These are phyloP conservation scores for Xylaria sp. DNA, from an alignment of 2,329 filamentous ascomycete species.

Conservation along the genomic window DNA sequence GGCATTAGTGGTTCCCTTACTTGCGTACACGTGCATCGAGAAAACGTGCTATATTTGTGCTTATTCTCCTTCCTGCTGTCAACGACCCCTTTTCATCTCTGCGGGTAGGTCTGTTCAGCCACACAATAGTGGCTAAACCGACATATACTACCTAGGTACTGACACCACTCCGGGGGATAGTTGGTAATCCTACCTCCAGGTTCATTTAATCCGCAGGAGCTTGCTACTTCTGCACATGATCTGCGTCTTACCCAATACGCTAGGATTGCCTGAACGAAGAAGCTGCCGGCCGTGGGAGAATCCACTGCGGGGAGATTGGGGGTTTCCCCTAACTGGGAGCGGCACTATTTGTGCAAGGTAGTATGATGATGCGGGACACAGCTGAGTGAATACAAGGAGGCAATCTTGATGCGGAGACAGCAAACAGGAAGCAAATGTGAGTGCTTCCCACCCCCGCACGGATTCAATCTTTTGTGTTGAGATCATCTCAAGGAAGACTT, in stretches of 20 bases:
- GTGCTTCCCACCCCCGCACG: neutral
- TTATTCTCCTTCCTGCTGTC: too few species aligned
- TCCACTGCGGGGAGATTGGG: neutral
- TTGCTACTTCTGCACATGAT: neutral
- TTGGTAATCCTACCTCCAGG: too few species aligned
- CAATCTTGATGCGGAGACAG: neutral
- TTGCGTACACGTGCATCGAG: too few species aligned
- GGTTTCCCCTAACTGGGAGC: neutral
- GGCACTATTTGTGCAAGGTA: neutral
- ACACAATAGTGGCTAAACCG: too few species aligned
- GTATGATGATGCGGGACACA: neutral
- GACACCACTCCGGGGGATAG: too few species aligned
- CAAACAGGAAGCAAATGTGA: neutral
- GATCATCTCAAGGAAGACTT: neutral
- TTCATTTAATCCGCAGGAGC: neutral
- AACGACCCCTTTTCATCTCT: too few species aligned
- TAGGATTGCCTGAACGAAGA: neutral
- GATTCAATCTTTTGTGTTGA: neutral
- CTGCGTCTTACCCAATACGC: neutral
- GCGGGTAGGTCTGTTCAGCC: too few species aligned
- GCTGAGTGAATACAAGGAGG: neutral
- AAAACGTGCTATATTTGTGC: too few species aligned
- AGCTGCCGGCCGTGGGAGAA: neutral
- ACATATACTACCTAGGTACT: too few species aligned
- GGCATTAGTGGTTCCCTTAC: too few species aligned